Evolutionary conservation across 371 early-diverging fungal genomes (phyloP), one percentile per base, ranked within the genome.

Genomic region (Polyrhizophydium stewartii): DNA sequence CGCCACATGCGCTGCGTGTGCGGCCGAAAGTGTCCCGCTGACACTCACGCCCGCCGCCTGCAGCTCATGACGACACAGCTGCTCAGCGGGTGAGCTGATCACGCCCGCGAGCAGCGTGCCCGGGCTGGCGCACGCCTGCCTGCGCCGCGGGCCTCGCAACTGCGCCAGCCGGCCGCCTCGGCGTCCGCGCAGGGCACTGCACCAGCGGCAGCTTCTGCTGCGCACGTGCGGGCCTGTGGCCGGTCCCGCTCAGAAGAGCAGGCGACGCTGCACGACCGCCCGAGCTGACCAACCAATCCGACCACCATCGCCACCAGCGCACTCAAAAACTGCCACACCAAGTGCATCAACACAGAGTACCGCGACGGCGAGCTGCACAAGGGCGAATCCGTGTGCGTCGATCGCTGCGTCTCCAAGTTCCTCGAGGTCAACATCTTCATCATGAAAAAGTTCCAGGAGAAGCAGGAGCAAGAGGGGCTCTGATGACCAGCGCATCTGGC

Each of bases 341-440:
- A 97, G 69, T 97, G 97, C 76, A 89, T 97, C 49, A 85, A 89
- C 24, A 76, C 81, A 55, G 79, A 84, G 49, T 95, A 97, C 68
- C 81, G 64, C 30, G 94, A 95, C 65, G 88, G 82, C 30, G 93
- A 94, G 62, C 79, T 97, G 63, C 90, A 90, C 72, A 97, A 97
- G 78, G 97, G 96, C 56, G 96, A 97, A 77, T 87, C 91, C 17
- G 93, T 93, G 32, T 97, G 97, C 77, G 81, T 92, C 37, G 96
- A 97, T 74, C 89, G 96, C 22, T 94, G 95, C 46, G 45, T 41
- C 7, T 47, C 27, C 22, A 55, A 55, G 38, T 55, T 10, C 24
- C 17, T 35, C 13, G 37, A 37, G 30, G 56, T 55, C 56, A 35
- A 31, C 37, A 35, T 43, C 43, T 43, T 43, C 43, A 43, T 43